Percentiles rank a stretch among this genome's conserved stretches.
Evolutionary conservation across 352 stramenopile species (phyloP).

Genomic region (Phytophthora tentaculata): DNA sequence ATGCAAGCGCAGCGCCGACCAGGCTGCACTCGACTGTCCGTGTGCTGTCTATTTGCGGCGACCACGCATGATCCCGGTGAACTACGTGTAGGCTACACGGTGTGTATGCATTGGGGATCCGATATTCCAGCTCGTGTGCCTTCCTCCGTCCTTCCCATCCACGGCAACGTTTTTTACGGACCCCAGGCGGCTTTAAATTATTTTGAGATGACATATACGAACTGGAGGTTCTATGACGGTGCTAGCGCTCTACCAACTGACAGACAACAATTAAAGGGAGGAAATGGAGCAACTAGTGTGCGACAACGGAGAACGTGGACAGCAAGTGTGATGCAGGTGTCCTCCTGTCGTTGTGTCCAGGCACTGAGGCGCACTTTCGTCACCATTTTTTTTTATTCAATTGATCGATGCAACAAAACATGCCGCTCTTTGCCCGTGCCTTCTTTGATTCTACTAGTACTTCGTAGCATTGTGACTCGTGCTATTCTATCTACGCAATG

Average conservation of each 20-base stretch:
- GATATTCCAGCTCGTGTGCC: background rate
- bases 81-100: slow-evolving; percentile 52
- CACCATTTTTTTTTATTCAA: slow-evolving; percentile 23
- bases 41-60: slow-evolving; percentile 55
- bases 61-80: slow-evolving; percentile 72
- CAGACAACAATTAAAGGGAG: slow-evolving; percentile 22
- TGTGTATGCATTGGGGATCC: background rate
- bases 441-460: too few relatives aligned
- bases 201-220: slow-evolving; percentile 34
- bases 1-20: slow-evolving; percentile 55
- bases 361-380: background rate
- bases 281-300: slow-evolving; percentile 19
- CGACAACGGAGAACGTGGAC: background rate
- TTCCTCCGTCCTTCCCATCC: too few relatives aligned
- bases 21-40: slow-evolving; percentile 50
- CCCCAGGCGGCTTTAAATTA: slow-evolving; percentile 31
- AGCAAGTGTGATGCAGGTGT: slow-evolving; percentile 5
- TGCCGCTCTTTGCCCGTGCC: too few relatives aligned
- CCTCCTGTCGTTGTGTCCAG: slow-evolving; percentile 10
- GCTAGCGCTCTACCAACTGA: slow-evolving; percentile 15
- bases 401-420: slow-evolving; percentile 23
- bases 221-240: slow-evolving; percentile 19
- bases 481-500: too few relatives aligned
- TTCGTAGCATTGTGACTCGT: too few relatives aligned
- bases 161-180: slow-evolving; percentile 18